Conservation (phyloP, 2,329 filamentous ascomycete species). For the Curvularia verruculosa region DNA sequence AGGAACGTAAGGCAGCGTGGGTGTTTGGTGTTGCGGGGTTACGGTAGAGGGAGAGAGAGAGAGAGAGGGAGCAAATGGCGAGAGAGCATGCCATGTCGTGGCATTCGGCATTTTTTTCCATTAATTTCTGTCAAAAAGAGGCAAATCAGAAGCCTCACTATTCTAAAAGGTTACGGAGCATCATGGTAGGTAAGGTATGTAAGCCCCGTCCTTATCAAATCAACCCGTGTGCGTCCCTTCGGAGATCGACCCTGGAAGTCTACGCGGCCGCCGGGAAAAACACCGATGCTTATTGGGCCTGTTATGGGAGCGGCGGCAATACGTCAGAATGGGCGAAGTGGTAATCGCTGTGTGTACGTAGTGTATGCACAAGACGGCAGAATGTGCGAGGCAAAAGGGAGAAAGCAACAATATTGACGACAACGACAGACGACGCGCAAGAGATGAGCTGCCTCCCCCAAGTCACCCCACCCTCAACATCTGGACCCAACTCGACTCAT, state of each 20-base stretch:
- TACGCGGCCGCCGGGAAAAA: slow-evolving; percentile 13
- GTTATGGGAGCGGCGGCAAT: neutral
- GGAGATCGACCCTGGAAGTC: slow-evolving; percentile 1
- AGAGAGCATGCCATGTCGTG: neutral
- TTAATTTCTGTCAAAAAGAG: neutral
- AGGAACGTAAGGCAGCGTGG: neutral
- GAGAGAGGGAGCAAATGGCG: neutral
- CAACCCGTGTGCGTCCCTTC: neutral
- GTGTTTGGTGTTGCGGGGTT: slow-evolving; percentile 13
- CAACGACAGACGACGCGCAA: neutral
- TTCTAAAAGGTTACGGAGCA: neutral
- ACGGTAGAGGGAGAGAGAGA: neutral
- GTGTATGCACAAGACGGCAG: neutral
- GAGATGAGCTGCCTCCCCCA: neutral
- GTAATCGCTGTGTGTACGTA: neutral
- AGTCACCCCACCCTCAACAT: slow-evolving; percentile 10
- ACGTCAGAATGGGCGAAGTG: neutral
- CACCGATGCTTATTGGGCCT: slow-evolving; percentile 2
- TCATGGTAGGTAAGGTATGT: neutral
- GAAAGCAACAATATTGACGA: neutral
- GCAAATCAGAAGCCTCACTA: slow-evolving; percentile 11
- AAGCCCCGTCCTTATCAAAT: neutral
- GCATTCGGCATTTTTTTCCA: neutral
- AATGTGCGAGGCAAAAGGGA: neutral
- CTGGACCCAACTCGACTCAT: neutral